Conservation (phyloP, 306 rosid genomes). For the Corylus avellana region DNA sequence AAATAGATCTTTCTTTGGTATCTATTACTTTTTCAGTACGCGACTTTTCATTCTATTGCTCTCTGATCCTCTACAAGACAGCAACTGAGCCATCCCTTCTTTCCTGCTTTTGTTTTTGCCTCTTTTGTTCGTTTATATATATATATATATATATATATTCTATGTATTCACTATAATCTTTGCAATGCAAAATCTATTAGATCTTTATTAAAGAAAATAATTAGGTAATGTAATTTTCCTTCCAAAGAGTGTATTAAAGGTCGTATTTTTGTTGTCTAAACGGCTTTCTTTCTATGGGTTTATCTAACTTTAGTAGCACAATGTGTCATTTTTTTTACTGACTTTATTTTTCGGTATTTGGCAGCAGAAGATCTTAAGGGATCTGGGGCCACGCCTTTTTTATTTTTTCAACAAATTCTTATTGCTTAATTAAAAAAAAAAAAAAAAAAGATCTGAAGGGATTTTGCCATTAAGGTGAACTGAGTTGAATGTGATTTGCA, state of each 20-base stretch:
- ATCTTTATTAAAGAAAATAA: neutral
- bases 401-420: neutral
- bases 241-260: neutral
- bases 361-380: slow-evolving; percentile 40
- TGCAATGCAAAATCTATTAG: neutral
- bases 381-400: slow-evolving; percentile 10
- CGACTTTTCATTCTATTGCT: slow-evolving; percentile 34
- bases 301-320: neutral
- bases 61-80: slow-evolving; percentile 13
- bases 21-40: slow-evolving; percentile 37
- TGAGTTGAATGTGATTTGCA: slow-evolving; percentile 80
- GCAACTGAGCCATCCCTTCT: slow-evolving; percentile 12
- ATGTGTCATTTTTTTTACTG: slow-evolving; percentile 1
- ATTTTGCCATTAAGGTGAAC: slow-evolving; percentile 15
- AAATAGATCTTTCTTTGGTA: slow-evolving; percentile 33
- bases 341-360: slow-evolving; percentile 6
- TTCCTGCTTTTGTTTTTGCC: slow-evolving; percentile 12
- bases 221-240: neutral
- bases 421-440: neutral
- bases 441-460: neutral
- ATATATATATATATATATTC: neutral
- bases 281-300: neutral
- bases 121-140: neutral
- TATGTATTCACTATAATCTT: neutral
- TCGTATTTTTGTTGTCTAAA: slow-evolving; percentile 16